Base-by-base conservation (phyloP, 2,329 filamentous ascomycete genomes). In the Pseudopyrenochaeta lycopersici region DNA sequence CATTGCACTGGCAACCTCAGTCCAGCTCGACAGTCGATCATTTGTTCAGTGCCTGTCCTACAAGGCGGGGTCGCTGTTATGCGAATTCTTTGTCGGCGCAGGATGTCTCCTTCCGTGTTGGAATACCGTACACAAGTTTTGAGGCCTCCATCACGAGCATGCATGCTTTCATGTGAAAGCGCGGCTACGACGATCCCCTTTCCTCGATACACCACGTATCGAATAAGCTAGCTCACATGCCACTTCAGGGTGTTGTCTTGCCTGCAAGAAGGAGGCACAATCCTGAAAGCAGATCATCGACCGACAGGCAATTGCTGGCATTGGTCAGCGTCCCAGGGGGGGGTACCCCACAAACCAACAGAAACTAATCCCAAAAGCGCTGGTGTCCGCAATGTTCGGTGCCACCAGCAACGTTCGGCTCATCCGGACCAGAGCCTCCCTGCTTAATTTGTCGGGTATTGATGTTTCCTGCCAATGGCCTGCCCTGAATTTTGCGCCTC, bases 161-260 rank as follows among this genome's bases (percentile, higher is more conserved):
- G n/a, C 14, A 33, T 17, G 10, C 17, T 21, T 66, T 61, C 63
- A 67, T 56, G 54, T 67, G 64, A 67, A 67, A 55, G 42, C 18
- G 42, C 44, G 44, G 50, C 40, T 46, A 44, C 51, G 58, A 35
- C 43, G 53, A 57, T 53, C 50, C 48, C 23, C 15, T 39, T 50
- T 41, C 46, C 44, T 52, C 43, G 58, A 48, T 47, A 40, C 46
- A 54, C 43, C 45, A 45, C 42, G 56, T 52, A 58, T 61, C 60
- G 53, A 55, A 42, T 38, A 41, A 23, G 15, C 46, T 52, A 48
- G 54, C 49, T 54, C 49, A 63, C 52, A 54, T 66, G 56, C 56
- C 58, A 44, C 45, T 53, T 58, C 49, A 27, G 45, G 46, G 21
- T 40, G 42, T 41, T 46, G 46, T 30, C 35, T 41, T 21, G 48